A percentile compares a stretch with the other conserved stretches of the same genome.
These are phyloP conservation scores for Fraxinus nigra DNA, from an alignment of 305 asterid species.

Conservation along the genomic window DNA sequence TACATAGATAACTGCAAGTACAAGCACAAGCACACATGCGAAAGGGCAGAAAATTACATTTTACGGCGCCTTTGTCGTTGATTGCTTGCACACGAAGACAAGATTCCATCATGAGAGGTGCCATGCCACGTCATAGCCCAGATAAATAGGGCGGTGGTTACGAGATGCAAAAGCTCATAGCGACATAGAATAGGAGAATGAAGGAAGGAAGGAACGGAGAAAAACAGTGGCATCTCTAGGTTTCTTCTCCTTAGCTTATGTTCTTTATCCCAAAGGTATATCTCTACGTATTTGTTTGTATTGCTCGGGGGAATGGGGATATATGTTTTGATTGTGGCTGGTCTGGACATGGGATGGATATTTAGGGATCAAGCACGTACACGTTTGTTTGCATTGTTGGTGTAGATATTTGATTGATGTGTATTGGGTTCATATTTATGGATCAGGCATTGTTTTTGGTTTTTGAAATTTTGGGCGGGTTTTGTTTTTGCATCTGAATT, in stretches of 20 bases:
- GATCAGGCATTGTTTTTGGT: conserved; percentile 26
- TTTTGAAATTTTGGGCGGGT: not conserved
- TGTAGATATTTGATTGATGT: conserved; percentile 26
- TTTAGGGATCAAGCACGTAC: not conserved
- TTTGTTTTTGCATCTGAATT: not conserved
- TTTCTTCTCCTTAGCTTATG: not conserved
- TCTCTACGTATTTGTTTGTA: not conserved
- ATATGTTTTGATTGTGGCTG: not conserved
- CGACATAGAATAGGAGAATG: not conserved
- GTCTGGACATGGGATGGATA: not conserved
- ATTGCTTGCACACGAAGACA: not conserved
- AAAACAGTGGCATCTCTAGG: not conserved
- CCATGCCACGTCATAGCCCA: not conserved
- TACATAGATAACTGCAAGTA: not conserved
- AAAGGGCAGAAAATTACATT: not conserved
- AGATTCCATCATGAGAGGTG: not conserved
- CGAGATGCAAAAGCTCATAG: not conserved
- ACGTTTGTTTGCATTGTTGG: conserved; percentile 6
- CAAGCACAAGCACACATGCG: not conserved
- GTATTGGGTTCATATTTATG: conserved; percentile 19
- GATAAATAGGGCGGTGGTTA: not conserved
- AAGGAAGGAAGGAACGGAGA: not conserved
- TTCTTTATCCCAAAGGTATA: not conserved
- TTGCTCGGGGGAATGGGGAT: not conserved
- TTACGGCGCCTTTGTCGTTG: not conserved